phyloP scores from a whole-genome alignment of 495 filamentous ascomycete species.

The Neurospora sp. region DNA sequence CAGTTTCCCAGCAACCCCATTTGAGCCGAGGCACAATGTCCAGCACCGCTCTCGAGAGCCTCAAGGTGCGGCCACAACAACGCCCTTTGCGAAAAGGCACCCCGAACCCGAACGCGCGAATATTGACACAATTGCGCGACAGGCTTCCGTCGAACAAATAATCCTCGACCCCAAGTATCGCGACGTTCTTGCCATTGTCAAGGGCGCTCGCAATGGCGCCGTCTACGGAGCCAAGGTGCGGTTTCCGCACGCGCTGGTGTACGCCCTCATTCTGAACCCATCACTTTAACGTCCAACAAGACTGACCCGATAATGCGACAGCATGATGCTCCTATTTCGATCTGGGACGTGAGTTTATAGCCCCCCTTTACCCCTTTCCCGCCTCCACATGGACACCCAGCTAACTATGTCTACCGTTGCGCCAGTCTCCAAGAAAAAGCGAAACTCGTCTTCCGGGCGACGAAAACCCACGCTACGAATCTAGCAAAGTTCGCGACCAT shows the following conservation, averaged over 20 bases:
- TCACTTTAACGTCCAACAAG: constrained; percentile 36
- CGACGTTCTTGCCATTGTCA: constrained; percentile 70
- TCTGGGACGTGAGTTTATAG: constrained; percentile 56
- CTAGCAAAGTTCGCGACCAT: constrained; percentile 80
- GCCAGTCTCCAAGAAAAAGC: constrained; percentile 66
- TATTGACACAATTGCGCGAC: constrained; percentile 8
- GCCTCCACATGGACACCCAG: background rate
- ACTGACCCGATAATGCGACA: constrained; percentile 18
- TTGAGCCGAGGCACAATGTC: constrained; percentile 29
- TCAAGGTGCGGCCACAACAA: constrained; percentile 21
- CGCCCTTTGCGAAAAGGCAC: background rate
- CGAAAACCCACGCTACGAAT: constrained; percentile 82
- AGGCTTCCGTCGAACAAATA: constrained; percentile 51
- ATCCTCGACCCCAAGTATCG: constrained; percentile 76
- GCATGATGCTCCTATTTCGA: constrained; percentile 92
- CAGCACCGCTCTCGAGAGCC: constrained; percentile 16
- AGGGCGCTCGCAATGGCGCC: constrained; percentile 89
- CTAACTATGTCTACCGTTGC: background rate
- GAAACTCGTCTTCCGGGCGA: constrained; percentile 70
- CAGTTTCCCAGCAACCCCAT: background rate
- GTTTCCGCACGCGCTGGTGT: constrained; percentile 96
- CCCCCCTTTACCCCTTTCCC: background rate
- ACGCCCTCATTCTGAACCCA: constrained; percentile 39
- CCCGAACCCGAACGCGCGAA: background rate
- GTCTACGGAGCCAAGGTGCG: constrained; percentile 97